A percentile compares a stretch with the other conserved stretches of the same genome.
Evolutionary conservation across 2,329 filamentous ascomycete species (phyloP).

Genomic region (Fusarium sp.): DNA sequence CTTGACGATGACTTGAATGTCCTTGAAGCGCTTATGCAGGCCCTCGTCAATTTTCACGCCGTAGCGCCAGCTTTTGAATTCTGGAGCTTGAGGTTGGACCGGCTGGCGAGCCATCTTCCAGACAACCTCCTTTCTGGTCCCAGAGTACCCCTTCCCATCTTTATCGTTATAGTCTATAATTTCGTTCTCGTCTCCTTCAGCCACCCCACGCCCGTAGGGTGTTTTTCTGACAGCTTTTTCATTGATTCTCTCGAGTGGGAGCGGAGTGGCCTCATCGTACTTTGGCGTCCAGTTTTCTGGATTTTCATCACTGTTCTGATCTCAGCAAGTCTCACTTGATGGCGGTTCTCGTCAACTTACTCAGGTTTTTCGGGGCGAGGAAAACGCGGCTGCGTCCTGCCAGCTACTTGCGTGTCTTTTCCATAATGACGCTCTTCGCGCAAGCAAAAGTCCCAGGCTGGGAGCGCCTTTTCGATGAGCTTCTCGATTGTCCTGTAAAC

Average conservation of each 20-base stretch:
- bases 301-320: constrained; percentile 15
- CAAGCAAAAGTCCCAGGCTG: constrained; percentile 57
- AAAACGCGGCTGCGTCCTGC: constrained; percentile 31
- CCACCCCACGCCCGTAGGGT: background rate
- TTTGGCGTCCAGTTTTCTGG: constrained; percentile 20
- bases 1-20: constrained; percentile 70
- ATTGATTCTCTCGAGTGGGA: background rate
- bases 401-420: background rate
- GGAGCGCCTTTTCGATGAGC: constrained; percentile 51
- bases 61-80: constrained; percentile 53
- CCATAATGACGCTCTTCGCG: rapidly evolving
- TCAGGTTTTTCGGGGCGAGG: background rate
- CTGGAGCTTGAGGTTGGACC: constrained; percentile 21
- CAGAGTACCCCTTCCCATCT: background rate
- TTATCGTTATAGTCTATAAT: constrained; percentile 27
- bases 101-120: constrained; percentile 33
- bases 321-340: background rate
- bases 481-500: constrained; percentile 53
- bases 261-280: background rate
- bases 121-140: background rate
- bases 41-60: constrained; percentile 10
- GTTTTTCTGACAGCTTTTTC: constrained; percentile 1
- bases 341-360: background rate
- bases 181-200: constrained; percentile 11
- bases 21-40: constrained; percentile 14